These are phyloP conservation scores for Metarhizium guizhouense DNA, from an alignment of 2,329 filamentous ascomycete genomes.

Conservation along the genomic window DNA sequence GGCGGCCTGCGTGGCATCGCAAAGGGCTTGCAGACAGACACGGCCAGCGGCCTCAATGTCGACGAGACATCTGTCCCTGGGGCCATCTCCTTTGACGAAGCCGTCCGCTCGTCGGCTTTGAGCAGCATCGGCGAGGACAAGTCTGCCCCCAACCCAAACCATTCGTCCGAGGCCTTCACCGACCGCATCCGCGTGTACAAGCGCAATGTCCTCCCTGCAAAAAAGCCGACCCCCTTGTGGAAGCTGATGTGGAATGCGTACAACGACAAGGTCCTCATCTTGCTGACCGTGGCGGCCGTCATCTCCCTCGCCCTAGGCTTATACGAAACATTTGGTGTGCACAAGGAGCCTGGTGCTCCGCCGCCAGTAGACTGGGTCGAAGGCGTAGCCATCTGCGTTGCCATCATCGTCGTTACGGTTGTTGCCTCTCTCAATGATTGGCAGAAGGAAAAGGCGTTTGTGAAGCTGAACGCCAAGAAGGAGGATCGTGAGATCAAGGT, in stretches of 20 bases:
- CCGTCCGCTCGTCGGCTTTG: background rate
- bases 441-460: conserved; percentile 60
- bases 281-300: conserved; percentile 58
- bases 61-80: conserved; percentile 60
- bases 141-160: conserved; percentile 12
- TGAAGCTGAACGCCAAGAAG: conserved; percentile 52
- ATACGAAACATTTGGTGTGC: conserved; percentile 53
- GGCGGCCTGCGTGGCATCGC: conserved; percentile 66
- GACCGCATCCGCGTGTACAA: conserved; percentile 17
- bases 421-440: conserved; percentile 49
- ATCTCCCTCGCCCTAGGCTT: conserved; percentile 62
- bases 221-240: conserved; percentile 53
- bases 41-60: conserved; percentile 55
- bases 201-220: conserved; percentile 53
- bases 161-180: conserved; percentile 14
- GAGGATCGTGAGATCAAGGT: conserved; percentile 57
- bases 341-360: conserved; percentile 35
- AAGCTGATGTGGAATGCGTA: conserved; percentile 60
- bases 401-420: conserved; percentile 35
- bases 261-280: conserved; percentile 65
- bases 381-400: conserved; percentile 57
- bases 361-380: conserved; percentile 61
- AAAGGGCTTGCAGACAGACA: conserved; percentile 61
- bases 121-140: background rate
- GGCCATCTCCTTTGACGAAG: conserved; percentile 60